Base-by-base conservation (phyloP, 371 early-diverging fungal genomes). In the Actinomortierella ambigua region DNA sequence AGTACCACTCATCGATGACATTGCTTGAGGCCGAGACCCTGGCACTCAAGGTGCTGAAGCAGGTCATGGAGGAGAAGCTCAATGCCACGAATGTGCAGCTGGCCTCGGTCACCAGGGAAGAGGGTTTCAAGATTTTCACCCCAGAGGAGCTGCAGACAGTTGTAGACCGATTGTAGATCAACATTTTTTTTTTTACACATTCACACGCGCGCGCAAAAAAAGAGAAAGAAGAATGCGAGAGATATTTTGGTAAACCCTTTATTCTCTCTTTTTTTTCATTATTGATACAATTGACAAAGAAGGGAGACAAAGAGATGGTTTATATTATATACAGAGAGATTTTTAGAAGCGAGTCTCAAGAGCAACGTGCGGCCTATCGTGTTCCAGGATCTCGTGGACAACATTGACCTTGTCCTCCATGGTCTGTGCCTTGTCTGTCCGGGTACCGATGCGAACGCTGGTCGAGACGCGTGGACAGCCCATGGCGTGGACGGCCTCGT, bases 41-140 rank as follows among this genome's bases (percentile, higher is more conserved):
- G 62, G 88, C 97, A 17, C 88, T 99, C 57, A 95, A 92, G 78
- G 95, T 99, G n/a, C 84, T 99, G 43, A 98, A 99, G 84, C 94
- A 97, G 66, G 99, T 99, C 26, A 99, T 99, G 99, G 99, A 99
- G 81, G 99, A 99, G 77, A 98, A 98, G 83, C 87, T 99, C 48
- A 96, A 83, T 77, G 86, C 91, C 57, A 84, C 90, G 8, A 99
- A 99, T 77, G 95, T 99, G 20, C 97, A 99, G 81, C 81, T 99
- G 39, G 97, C 97, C 15, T 86, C 93, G 27, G 95, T 98, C n/a
- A 95, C 96, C 42, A 75, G 84, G 56, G 86, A 89, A 39, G 68
- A 78, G 1, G 91, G 92, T 17, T 98, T 90, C 80, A 85, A 79
- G 60, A 84, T 96, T 57, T 88, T 92, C 76, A 63, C 82, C 23